Evolutionary conservation across 306 rosid genomes (phyloP).

Genomic region (Delonix regia): DNA sequence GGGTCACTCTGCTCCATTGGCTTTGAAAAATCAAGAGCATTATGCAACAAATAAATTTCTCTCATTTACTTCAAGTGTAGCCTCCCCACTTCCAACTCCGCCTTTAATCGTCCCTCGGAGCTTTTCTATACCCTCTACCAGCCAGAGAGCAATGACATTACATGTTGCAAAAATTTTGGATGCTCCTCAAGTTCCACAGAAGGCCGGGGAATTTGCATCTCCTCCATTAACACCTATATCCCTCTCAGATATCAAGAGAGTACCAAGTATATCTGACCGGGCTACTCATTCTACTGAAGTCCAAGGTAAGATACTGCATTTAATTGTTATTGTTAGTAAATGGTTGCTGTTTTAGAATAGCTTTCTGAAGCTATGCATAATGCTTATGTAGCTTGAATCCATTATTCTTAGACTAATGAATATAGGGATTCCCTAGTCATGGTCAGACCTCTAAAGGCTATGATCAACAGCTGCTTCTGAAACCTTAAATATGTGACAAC

Average conservation of each 20-base stretch:
- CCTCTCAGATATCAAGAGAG: constrained; percentile 43
- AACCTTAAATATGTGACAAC: constrained; percentile 5
- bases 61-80: constrained; percentile 56
- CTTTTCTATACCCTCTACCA: constrained; percentile 82
- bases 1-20: constrained; percentile 80
- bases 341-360: constrained; percentile 3
- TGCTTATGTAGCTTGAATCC: constrained; percentile 6
- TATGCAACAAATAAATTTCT: constrained; percentile 47
- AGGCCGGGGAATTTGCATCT: constrained; percentile 61
- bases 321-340: neutral
- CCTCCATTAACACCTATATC: constrained; percentile 78
- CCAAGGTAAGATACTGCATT: constrained; percentile 56
- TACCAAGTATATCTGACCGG: constrained; percentile 50
- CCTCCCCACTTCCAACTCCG: constrained; percentile 87
- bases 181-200: constrained; percentile 57
- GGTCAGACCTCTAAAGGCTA: constrained; percentile 6
- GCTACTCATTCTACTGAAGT: constrained; percentile 62
- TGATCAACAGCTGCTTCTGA: constrained; percentile 2
- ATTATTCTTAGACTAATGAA: constrained; percentile 19
- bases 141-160: constrained; percentile 65
- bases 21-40: constrained; percentile 62
- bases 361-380: constrained; percentile 7
- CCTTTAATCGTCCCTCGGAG: constrained; percentile 73
- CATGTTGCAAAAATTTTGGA: constrained; percentile 64
- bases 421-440: constrained; percentile 16